Evolutionary conservation across 768 basidiomycete species (phyloP).

Genomic region (Podaxis carcinomalis): DNA sequence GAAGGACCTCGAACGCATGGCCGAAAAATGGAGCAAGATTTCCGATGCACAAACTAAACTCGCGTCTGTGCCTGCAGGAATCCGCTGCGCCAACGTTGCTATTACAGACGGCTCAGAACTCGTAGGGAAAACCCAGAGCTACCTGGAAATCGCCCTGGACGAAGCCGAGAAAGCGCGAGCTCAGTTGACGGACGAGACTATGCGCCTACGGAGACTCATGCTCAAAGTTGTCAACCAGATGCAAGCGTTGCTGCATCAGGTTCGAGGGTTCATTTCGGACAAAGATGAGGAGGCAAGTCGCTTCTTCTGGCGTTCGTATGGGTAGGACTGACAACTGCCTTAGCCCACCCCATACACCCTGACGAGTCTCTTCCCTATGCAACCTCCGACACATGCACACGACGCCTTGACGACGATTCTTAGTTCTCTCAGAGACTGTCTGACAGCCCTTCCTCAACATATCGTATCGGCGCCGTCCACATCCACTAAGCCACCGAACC

Average conservation of each 20-base stretch:
- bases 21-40: slow-evolving; percentile 73
- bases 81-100: slow-evolving; percentile 49
- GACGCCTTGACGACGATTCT: slow-evolving; percentile 45
- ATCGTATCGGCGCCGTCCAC: slow-evolving; percentile 16
- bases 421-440: slow-evolving; percentile 31
- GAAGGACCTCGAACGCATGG: slow-evolving; percentile 69
- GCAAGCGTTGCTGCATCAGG: slow-evolving; percentile 49
- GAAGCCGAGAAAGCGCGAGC: slow-evolving; percentile 67
- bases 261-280: slow-evolving; percentile 33
- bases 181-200: slow-evolving; percentile 62
- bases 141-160: slow-evolving; percentile 64
- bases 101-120: slow-evolving; percentile 40
- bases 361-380: slow-evolving; percentile 49
- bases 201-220: slow-evolving; percentile 53
- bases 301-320: slow-evolving; percentile 4
- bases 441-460: slow-evolving; percentile 26
- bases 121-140: slow-evolving; percentile 47
- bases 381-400: slow-evolving; percentile 43
- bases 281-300: slow-evolving; percentile 44
- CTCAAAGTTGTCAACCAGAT: slow-evolving; percentile 64
- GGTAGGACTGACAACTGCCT: slow-evolving; percentile 12
- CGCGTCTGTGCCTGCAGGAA: slow-evolving; percentile 41
- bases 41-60: slow-evolving; percentile 65
- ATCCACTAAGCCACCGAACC: slow-evolving; percentile 11
- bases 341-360: slow-evolving; percentile 44